These are phyloP conservation scores for Parafenestella ontariensis DNA, from an alignment of 2,329 filamentous ascomycete genomes.

Conservation along the genomic window DNA sequence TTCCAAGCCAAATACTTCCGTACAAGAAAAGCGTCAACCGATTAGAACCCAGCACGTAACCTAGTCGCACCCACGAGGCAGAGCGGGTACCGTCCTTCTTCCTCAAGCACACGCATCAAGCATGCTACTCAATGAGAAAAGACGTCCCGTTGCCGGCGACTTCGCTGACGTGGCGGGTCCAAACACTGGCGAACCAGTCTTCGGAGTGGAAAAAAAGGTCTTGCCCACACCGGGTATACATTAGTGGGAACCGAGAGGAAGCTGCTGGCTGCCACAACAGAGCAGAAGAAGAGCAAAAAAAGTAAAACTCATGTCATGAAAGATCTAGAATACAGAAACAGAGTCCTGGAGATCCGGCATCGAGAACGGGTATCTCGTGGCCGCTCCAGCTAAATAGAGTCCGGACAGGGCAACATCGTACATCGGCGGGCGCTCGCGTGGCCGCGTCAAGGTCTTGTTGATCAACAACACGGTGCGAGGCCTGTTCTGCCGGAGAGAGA, in stretches of 20 bases:
- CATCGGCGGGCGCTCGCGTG: slow-evolving; percentile 10
- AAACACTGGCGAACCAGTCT: neutral
- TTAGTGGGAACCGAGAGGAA: slow-evolving; percentile 17
- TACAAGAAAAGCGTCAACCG: too few relatives aligned
- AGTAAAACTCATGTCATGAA: slow-evolving; percentile 23
- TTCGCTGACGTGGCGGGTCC: slow-evolving; percentile 11
- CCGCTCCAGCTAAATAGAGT: neutral
- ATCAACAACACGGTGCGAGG: slow-evolving; percentile 22
- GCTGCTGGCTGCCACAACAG: slow-evolving; percentile 1
- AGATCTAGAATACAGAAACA: slow-evolving; percentile 27
- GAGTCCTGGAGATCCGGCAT: slow-evolving; percentile 1
- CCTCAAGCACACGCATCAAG: slow-evolving; percentile 41
- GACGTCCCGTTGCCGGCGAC: slow-evolving; percentile 27
- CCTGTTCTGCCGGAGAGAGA: slow-evolving; percentile 14
- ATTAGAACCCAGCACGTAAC: too few relatives aligned
- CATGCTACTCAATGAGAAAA: slow-evolving; percentile 47
- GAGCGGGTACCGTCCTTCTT: slow-evolving; percentile 35
- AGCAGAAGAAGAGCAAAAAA: slow-evolving; percentile 17
- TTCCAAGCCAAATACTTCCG: too few relatives aligned
- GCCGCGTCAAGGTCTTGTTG: slow-evolving; percentile 15
- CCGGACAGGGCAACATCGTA: slow-evolving; percentile 10
- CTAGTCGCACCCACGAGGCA: too few relatives aligned
- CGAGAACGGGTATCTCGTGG: slow-evolving; percentile 4
- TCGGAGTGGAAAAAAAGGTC: slow-evolving; percentile 4
- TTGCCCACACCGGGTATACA: slow-evolving; percentile 36